A percentile compares a stretch with the other conserved stretches of the same genome.
phyloP scores from a whole-genome alignment of 768 basidiomycete species.

The Lactarius indigo region DNA sequence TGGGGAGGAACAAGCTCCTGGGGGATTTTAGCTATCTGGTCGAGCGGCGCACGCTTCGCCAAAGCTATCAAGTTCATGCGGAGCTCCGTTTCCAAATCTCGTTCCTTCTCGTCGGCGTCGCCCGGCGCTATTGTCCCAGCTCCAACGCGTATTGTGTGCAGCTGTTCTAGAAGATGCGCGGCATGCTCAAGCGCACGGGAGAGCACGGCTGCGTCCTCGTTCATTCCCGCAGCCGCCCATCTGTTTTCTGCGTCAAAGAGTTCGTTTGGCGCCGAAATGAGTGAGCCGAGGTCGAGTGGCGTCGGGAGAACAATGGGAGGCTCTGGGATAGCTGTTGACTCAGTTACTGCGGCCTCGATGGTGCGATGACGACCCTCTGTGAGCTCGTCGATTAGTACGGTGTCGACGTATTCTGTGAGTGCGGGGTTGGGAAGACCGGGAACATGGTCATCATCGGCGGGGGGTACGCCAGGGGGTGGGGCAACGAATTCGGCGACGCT shows the following conservation, averaged over 20 bases:
- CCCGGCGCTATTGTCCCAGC: slow-evolving; percentile 19
- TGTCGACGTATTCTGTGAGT: slow-evolving; percentile 16
- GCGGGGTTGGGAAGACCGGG: background rate
- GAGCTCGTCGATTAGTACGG: slow-evolving; percentile 16
- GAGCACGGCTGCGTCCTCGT: slow-evolving; percentile 44
- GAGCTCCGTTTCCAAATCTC: slow-evolving; percentile 51
- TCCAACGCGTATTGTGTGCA: slow-evolving; percentile 35
- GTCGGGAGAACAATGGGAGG: background rate
- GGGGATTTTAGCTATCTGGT: slow-evolving; percentile 32
- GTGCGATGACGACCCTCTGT: slow-evolving; percentile 22
- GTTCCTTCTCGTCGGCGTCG: slow-evolving; percentile 36
- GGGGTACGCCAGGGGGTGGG: slow-evolving; percentile 25
- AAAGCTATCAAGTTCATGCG: slow-evolving; percentile 73
- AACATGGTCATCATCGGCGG: background rate
- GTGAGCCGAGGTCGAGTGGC: slow-evolving; percentile 41
- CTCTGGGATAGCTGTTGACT: background rate
- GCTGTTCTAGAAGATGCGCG: slow-evolving; percentile 46
- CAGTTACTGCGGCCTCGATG: slow-evolving; percentile 5
- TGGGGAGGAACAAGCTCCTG: slow-evolving; percentile 24
- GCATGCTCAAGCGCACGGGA: slow-evolving; percentile 57
- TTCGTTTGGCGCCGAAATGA: slow-evolving; percentile 42
- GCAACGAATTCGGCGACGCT: slow-evolving; percentile 72
- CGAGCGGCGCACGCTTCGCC: slow-evolving; percentile 72
- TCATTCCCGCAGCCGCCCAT: slow-evolving; percentile 34
- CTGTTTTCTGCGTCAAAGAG: slow-evolving; percentile 37